Evolutionary conservation across 129 eudicot genomes (phyloP), one percentile per base, ranked within the genome.

Genomic region (Lactuca saligna): DNA sequence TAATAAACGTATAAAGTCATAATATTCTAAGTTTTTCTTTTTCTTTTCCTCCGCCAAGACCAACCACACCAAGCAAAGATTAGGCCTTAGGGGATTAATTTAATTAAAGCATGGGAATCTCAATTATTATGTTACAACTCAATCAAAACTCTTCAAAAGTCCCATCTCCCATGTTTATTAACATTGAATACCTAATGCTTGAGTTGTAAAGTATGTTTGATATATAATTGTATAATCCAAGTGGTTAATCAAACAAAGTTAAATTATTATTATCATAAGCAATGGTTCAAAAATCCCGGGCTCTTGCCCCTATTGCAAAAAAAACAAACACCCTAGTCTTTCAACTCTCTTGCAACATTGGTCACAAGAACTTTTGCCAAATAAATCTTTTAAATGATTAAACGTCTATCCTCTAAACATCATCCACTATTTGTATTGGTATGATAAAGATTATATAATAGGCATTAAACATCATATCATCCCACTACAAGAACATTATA

Each of bases 51-150:
- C 49, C 49, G 3, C 15, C 51, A 46, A 46, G n/a, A 46, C 15
- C 13, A 11, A 46, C 51, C 51, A 46, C 51, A n/a, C 12, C 51
- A 46, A 46, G 51, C 51, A 46, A 46, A 46, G n/a, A 3, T 46
- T 46, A 46, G 20, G 16, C 38, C 8, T 32, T 13, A 33, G 7
- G 38, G 39, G 8, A 53, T 53, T 49, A 50, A 12, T 14, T 66
- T 50, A 66, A 66, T 50, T 66, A 32, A 66, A 66, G 71, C 17
- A 2, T 51, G 44, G 58, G 44, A 54, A 54, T 66, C 71, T 67
- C 72, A 53, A 53, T 67, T 67, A 67, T 67, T 67, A 61, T 67
- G 61, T 37, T 51, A 67, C 72, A 67, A 67, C 61, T 62, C 67
- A 62, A 62, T 67, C 72, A 67, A 14, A 35, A 35, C 15, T 46